A percentile compares a stretch with the other conserved stretches of the same genome.
Evolutionary conservation across 352 stramenopile species (phyloP).

Genomic region (Globisporangium polare): DNA sequence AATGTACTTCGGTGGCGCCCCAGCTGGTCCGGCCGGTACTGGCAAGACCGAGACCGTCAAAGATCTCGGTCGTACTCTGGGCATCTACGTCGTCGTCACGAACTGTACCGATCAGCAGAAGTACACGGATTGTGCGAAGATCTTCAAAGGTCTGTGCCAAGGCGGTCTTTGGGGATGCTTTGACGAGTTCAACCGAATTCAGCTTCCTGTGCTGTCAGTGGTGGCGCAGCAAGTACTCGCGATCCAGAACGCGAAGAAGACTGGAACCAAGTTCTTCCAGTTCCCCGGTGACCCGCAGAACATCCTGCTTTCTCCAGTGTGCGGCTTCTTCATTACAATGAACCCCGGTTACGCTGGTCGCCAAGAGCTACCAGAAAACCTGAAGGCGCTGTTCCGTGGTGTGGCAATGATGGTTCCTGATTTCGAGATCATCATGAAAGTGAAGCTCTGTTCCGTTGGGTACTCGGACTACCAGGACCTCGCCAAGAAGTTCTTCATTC

Average conservation of each 20-base stretch:
- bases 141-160: conserved; percentile 97
- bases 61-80: conserved; percentile 93
- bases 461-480: conserved; percentile 93
- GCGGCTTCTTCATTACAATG: conserved; percentile 99
- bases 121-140: conserved; percentile 97
- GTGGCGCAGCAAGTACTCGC: conserved; percentile 97
- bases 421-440: conserved; percentile 96
- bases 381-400: conserved; percentile 93
- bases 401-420: conserved; percentile 93
- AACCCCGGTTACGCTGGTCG: conserved; percentile 98
- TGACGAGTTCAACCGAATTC: conserved; percentile 98
- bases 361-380: conserved; percentile 97
- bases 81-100: conserved; percentile 96
- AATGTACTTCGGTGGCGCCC: conserved; percentile 97
- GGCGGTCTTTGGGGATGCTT: conserved; percentile 97
- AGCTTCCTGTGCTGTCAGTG: conserved; percentile 94
- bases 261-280: conserved; percentile 93
- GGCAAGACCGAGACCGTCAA: conserved; percentile 98
- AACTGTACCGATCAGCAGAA: conserved; percentile 98
- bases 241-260: conserved; percentile 98
- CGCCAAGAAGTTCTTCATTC: conserved; percentile 90
- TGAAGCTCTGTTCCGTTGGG: conserved; percentile 91
- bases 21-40: conserved; percentile 93
- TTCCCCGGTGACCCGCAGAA: conserved; percentile 98
- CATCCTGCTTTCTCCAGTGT: conserved; percentile 93